phyloP scores from a whole-genome alignment of 1,284 basidiomycete genomes.

The Microstroma glucosiphilum region DNA sequence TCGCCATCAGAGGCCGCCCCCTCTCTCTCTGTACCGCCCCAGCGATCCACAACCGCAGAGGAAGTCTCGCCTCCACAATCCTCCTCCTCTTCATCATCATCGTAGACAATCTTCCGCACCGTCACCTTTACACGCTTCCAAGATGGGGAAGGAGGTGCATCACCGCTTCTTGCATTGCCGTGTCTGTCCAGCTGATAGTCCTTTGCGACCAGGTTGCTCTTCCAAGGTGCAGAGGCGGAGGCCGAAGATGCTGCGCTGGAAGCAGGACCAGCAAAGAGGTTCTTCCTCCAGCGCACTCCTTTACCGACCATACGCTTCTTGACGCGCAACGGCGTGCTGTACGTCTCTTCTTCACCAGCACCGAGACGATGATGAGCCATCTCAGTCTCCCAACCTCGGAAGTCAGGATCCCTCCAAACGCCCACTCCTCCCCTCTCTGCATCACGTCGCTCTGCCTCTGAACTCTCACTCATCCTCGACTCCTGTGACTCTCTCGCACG shows the following conservation, averaged over 20 bases:
- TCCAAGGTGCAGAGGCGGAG: not conserved
- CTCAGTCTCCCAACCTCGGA: not conserved
- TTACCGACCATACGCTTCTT: not conserved
- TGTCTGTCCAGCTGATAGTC: slow-evolving; percentile 5
- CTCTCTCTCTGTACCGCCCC: too few relatives aligned
- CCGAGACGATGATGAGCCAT: not conserved
- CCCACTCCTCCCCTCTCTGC: not conserved
- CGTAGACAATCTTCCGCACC: slow-evolving; percentile 2
- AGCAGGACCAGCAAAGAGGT: slow-evolving; percentile 2
- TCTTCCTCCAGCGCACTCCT: slow-evolving; percentile 7
- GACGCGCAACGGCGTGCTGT: not conserved
- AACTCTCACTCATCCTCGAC: too few relatives aligned
- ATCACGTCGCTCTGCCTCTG: too few relatives aligned
- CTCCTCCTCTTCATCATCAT: slow-evolving; percentile 7
- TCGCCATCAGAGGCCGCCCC: too few relatives aligned
- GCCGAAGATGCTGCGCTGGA: too few relatives aligned
- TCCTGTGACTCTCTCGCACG: not conserved
- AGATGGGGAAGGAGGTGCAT: not conserved
- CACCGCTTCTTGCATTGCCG: not conserved
- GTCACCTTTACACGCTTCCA: not conserved
- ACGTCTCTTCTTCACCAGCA: slow-evolving; percentile 9
- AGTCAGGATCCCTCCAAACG: not conserved
- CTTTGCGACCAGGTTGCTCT: not conserved
- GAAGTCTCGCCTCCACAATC: not conserved
- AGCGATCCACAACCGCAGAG: not conserved